Evolutionary conservation across 805 yeast species (phyloP).

Genomic region (Cephaloascus albidus): DNA sequence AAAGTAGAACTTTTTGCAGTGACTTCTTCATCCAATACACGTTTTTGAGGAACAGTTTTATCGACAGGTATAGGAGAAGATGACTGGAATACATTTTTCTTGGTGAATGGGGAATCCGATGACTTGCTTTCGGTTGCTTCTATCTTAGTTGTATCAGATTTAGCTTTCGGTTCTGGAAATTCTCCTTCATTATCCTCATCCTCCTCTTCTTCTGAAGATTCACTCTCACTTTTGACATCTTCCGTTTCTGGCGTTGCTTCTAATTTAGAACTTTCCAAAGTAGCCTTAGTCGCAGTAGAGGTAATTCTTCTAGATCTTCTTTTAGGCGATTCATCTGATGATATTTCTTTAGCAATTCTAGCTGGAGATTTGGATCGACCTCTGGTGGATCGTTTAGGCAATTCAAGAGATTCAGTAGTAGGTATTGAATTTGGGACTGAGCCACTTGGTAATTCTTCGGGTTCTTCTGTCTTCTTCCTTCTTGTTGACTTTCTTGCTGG

Average conservation of each 20-base stretch:
- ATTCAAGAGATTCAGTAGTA: too few relatives aligned
- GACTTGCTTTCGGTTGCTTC: too few relatives aligned
- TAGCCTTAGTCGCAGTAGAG: neutral
- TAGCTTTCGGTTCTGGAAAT: too few relatives aligned
- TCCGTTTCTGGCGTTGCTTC: too few relatives aligned
- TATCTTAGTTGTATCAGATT: too few relatives aligned
- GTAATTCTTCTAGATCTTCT: neutral
- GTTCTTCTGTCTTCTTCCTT: slow-evolving; percentile 2
- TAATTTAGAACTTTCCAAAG: too few relatives aligned
- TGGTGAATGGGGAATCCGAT: slow-evolving; percentile 11
- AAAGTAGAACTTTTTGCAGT: too few relatives aligned
- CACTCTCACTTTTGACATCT: too few relatives aligned
- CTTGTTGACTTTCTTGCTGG: slow-evolving; percentile 3
- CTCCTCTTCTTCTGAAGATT: too few relatives aligned
- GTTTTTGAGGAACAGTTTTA: neutral
- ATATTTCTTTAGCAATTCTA: slow-evolving; percentile 1
- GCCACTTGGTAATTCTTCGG: slow-evolving; percentile 3
- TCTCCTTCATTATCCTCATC: too few relatives aligned
- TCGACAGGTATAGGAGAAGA: slow-evolving; percentile 8
- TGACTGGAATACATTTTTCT: slow-evolving; percentile 27
- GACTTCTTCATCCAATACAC: neutral
- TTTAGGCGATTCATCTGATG: slow-evolving; percentile 3
- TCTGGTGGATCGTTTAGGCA: neutral
- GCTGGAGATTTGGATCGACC: slow-evolving; percentile 1
- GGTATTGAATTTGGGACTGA: too few relatives aligned